A percentile compares a stretch with the other conserved stretches of the same genome.
phyloP scores from a whole-genome alignment of 2,329 filamentous ascomycete genomes.

The Phaeosphaeria sp. region DNA sequence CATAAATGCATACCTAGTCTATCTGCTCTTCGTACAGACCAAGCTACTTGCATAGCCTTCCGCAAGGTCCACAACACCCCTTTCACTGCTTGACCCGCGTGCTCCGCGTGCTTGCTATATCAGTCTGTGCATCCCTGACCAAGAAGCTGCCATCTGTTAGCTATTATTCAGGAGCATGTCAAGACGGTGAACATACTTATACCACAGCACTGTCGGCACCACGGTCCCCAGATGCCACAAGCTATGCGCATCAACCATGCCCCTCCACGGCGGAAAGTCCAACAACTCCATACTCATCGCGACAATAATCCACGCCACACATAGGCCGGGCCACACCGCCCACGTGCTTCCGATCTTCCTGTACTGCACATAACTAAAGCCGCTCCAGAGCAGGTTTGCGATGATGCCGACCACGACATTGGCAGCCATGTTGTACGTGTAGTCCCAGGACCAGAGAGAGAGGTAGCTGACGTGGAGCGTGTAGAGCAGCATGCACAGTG shows the following conservation, averaged over 20 bases:
- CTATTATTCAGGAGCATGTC: conserved; percentile 8
- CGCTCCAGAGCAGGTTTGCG: conserved; percentile 84
- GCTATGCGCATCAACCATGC: conserved; percentile 89
- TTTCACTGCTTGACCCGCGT: conserved; percentile 70
- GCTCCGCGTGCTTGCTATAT: conserved; percentile 68
- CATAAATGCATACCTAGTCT: no score
- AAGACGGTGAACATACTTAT: conserved; percentile 72
- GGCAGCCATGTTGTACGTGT: conserved; percentile 96
- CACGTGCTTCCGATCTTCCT: conserved; percentile 73
- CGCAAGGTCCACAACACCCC: not conserved
- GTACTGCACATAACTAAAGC: conserved; percentile 80
- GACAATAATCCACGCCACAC: conserved; percentile 88
- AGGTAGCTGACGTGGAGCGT: conserved; percentile 80
- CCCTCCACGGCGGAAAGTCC: conserved; percentile 86
- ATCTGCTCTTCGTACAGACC: no score
- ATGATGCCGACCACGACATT: conserved; percentile 83
- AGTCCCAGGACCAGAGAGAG: conserved; percentile 87
- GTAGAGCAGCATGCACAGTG: conserved; percentile 74
- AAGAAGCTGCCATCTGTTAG: conserved; percentile 69
- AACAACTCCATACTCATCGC: conserved; percentile 96
- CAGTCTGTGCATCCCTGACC: conserved; percentile 82
- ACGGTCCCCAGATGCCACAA: conserved; percentile 97
- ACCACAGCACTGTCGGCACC: conserved; percentile 86
- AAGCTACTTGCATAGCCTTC: not conserved
- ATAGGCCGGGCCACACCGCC: conserved; percentile 88